These are phyloP conservation scores for Omphalotus olearius DNA, from an alignment of 1,284 basidiomycete genomes.

Conservation along the genomic window DNA sequence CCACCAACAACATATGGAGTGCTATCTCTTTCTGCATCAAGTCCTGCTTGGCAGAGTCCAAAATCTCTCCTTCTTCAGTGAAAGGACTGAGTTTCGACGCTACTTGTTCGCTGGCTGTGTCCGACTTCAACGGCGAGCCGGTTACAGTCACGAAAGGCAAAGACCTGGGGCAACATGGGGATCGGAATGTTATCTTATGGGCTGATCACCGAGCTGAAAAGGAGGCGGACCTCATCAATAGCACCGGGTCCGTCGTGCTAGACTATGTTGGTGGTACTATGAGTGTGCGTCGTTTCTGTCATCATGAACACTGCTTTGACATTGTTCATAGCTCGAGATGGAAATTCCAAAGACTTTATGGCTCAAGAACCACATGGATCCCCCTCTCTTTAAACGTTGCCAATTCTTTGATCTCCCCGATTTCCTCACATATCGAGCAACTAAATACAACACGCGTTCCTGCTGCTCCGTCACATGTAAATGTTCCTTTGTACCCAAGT, in stretches of 20 bases:
- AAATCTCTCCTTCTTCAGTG: slow-evolving; percentile 60
- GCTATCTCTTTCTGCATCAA: slow-evolving; percentile 71
- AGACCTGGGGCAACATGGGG: slow-evolving; percentile 57
- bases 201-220: slow-evolving; percentile 92
- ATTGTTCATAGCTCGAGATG: slow-evolving; percentile 78
- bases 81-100: slow-evolving; percentile 96
- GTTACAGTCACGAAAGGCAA: slow-evolving; percentile 77
- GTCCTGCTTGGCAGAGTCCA: slow-evolving; percentile 61
- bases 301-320: slow-evolving; percentile 4
- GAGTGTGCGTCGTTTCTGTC: slow-evolving; percentile 61
- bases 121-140: slow-evolving; percentile 71
- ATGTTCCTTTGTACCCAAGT: slow-evolving; percentile 87
- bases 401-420: slow-evolving; percentile 98
- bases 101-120: slow-evolving; percentile 93
- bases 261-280: slow-evolving; percentile 96
- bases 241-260: slow-evolving; percentile 79
- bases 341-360: slow-evolving; percentile 96
- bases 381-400: slow-evolving; percentile 70
- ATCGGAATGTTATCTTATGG: slow-evolving; percentile 88
- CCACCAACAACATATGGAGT: slow-evolving; percentile 84
- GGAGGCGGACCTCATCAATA: slow-evolving; percentile 90
- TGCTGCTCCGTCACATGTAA: slow-evolving; percentile 96
- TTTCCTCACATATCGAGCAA: slow-evolving; percentile 93
- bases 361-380: slow-evolving; percentile 87
- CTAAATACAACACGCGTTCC: slow-evolving; percentile 75